Evolutionary conservation across 495 filamentous ascomycete genomes (phyloP), one percentile per base, ranked within the genome.

Genomic region (Hypoxylon rickii): DNA sequence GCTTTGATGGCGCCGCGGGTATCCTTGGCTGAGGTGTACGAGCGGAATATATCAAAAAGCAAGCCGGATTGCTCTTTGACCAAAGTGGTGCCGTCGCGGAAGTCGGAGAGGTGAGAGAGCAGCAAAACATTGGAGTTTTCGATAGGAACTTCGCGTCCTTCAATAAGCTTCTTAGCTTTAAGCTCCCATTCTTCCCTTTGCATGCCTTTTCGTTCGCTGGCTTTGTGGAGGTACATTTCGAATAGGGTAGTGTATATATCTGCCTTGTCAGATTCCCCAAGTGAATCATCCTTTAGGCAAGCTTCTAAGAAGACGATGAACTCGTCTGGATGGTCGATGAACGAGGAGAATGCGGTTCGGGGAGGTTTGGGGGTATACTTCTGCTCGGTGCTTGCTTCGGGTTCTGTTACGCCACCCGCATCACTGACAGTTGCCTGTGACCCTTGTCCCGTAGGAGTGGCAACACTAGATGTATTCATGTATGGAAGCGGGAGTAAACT

Each of bases 241-340:
- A 98, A 97, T 21, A 98, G 72, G 0, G 94, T 96, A 1, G 94
- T 97, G 70, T 93, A 93, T 33, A 98, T 83, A 69, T 97, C 95
- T 5, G 83, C 78, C 61, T 85, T 88, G 59, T 96, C 89, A 8
- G 71, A 63, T 42, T 89, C 76, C 18, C 81, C 84, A 3, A 94
- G 70, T 17, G 83, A 72, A 5, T 86, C 79, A 55, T 87, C 81
- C 51, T 83, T 79, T 5, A 89, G 82, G 44, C 86, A 92, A 17
- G 88, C 88, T 74, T 98, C 94, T 1, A 98, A 75, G 65, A 98
- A 98, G 8, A 83, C 75, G 44, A 96, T 89, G 65, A 98, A 97
- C 59, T 96, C 83, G 47, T 88, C 81, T 0, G 94, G 84, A 61
- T 97, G 91, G 64, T 96, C 93, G 41, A 97, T 92, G 68, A 97